phyloP scores from a whole-genome alignment of 2,329 filamentous ascomycete genomes.

The Pyricularia pennisetigena region DNA sequence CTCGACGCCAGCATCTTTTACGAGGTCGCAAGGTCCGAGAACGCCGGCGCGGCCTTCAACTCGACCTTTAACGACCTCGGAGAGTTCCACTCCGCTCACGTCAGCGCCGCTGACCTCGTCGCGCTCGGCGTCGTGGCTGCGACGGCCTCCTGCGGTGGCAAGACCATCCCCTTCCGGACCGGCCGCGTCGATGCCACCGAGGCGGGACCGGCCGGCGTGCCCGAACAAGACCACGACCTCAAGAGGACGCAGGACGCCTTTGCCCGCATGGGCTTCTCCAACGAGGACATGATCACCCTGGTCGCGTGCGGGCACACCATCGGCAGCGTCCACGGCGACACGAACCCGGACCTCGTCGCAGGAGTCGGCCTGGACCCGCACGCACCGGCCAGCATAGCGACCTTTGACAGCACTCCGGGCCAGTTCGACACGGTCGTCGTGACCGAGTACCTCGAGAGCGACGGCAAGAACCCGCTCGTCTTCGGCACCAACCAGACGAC shows the following conservation, averaged over 20 bases:
- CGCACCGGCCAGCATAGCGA: constrained; percentile 14
- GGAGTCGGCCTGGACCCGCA: constrained; percentile 26
- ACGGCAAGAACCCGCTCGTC: constrained; percentile 43
- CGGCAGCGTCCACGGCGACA: constrained; percentile 44
- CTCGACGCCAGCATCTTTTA: constrained; percentile 51
- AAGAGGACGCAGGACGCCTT: constrained; percentile 44
- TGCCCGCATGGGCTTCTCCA: constrained; percentile 44
- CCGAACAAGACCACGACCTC: constrained; percentile 45
- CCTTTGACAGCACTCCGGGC: constrained; percentile 36
- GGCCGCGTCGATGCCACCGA: constrained; percentile 44
- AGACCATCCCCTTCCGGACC: constrained; percentile 38
- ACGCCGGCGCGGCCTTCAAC: constrained; percentile 43
- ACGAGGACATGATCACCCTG: constrained; percentile 48
- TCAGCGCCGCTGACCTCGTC: constrained; percentile 46
- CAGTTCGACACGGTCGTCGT: constrained; percentile 47
- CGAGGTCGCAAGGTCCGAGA: constrained; percentile 44
- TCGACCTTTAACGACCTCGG: constrained; percentile 42
- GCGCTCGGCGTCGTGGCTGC: constrained; percentile 48
- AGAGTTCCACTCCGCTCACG: constrained; percentile 39
- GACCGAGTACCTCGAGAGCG: constrained; percentile 44
- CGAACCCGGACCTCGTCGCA: constrained; percentile 26
- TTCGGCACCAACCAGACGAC: constrained; percentile 37
- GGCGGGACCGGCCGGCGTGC: constrained; percentile 38
- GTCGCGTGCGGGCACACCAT: constrained; percentile 52
- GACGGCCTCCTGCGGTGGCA: constrained; percentile 48